These are phyloP conservation scores for Hygrophorus russula DNA, from an alignment of 768 basidiomycete species.

Conservation along the genomic window DNA sequence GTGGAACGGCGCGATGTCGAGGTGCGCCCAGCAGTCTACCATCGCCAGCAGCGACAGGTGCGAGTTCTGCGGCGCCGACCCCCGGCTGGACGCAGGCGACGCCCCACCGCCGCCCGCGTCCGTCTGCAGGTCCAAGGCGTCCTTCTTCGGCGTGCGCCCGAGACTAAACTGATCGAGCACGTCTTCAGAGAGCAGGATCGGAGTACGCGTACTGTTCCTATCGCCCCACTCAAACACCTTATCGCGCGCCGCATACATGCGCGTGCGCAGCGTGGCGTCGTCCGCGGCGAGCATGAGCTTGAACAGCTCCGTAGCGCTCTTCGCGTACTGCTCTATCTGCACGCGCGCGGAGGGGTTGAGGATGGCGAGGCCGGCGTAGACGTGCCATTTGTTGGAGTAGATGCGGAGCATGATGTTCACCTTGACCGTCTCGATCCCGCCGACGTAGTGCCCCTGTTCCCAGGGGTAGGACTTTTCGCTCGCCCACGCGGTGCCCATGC, in stretches of 20 bases:
- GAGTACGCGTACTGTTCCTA: constrained; percentile 27
- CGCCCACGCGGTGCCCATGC: constrained; percentile 98
- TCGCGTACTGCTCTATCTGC: constrained; percentile 89
- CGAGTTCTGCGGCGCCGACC: constrained; percentile 40
- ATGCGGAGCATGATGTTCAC: constrained; percentile 95
- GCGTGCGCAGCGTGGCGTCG: constrained; percentile 42
- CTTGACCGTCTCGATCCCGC: constrained; percentile 96
- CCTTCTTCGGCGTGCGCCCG: constrained; percentile 26
- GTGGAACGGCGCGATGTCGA: constrained; percentile 78
- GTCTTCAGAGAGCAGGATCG: constrained; percentile 76
- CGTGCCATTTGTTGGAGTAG: constrained; percentile 97
- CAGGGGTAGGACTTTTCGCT: constrained; percentile 74
- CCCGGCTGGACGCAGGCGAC: too few relatives aligned
- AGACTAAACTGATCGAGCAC: constrained; percentile 87
- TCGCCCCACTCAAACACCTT: constrained; percentile 55
- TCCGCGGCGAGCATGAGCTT: constrained; percentile 79
- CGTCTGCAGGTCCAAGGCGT: constrained; percentile 1
- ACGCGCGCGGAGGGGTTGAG: constrained; percentile 82
- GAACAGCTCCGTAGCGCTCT: constrained; percentile 79
- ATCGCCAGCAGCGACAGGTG: constrained; percentile 92
- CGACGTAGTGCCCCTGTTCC: constrained; percentile 92
- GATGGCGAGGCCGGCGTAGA: constrained; percentile 97
- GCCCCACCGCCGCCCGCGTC: too few relatives aligned
- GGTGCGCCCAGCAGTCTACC: constrained; percentile 95
- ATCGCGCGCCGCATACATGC: constrained; percentile 65